Conservation (phyloP, 352 stramenopile genomes). For the Phytopythium sindhum region DNA sequence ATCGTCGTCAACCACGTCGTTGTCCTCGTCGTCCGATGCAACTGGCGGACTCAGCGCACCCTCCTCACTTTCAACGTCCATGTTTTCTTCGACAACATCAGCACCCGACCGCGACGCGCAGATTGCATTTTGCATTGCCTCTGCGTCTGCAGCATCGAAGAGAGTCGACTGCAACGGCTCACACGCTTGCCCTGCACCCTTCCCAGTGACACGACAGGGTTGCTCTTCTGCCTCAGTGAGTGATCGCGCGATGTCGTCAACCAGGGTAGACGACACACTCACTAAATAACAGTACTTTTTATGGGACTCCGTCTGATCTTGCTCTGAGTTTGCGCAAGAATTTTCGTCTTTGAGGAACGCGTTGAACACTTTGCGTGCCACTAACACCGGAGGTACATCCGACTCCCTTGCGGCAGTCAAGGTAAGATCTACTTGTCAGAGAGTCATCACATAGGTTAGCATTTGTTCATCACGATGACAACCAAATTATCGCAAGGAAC, state of each 20-base stretch:
- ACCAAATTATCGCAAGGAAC: not conserved
- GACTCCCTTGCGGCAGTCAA: not conserved
- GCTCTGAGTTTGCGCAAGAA: not conserved
- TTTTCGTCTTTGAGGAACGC: slow-evolving; percentile 11
- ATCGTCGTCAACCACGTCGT: slow-evolving; percentile 10
- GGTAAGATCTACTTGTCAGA: not conserved
- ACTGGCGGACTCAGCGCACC: not conserved
- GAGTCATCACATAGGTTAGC: not conserved
- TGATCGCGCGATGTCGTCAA: slow-evolving; percentile 24
- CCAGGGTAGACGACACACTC: slow-evolving; percentile 20
- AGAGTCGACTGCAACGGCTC: slow-evolving; percentile 22
- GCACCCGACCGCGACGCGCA: slow-evolving; percentile 4
- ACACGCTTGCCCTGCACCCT: not conserved
- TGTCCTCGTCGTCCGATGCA: slow-evolving; percentile 25
- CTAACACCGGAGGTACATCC: not conserved
- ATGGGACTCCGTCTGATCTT: not conserved
- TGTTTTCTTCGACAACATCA: not conserved
- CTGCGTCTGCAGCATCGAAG: slow-evolving; percentile 55
- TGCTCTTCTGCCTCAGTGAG: not conserved
- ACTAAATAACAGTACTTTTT: slow-evolving; percentile 1
- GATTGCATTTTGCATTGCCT: slow-evolving; percentile 44
- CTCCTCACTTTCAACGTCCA: slow-evolving; percentile 7
- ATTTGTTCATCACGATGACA: not conserved
- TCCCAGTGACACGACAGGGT: slow-evolving; percentile 9
- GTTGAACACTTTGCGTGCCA: slow-evolving; percentile 20